Conservation (phyloP, 1,284 basidiomycete genomes). For the Boletus mariae region DNA sequence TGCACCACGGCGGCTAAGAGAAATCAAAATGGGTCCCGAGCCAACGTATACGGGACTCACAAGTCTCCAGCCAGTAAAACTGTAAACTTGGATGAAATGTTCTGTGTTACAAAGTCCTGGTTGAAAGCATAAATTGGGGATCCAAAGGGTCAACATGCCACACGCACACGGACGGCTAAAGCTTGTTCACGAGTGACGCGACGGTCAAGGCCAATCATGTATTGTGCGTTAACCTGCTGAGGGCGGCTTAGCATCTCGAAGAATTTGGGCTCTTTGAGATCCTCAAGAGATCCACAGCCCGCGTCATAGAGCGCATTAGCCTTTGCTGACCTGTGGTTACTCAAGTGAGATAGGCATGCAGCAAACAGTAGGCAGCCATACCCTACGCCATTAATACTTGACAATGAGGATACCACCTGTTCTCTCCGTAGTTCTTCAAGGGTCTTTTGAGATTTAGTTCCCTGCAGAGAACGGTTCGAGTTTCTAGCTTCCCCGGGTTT, state of each 20-base stretch:
- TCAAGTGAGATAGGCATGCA: background rate
- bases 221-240: conserved; percentile 39
- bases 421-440: conserved; percentile 22
- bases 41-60: conserved; percentile 37
- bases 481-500: conserved; percentile 12
- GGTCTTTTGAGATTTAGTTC: conserved; percentile 15
- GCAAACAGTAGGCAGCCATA: conserved; percentile 20
- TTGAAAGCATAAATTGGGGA: background rate
- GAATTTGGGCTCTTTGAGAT: conserved; percentile 41
- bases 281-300: conserved; percentile 45
- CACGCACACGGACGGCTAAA: conserved; percentile 41
- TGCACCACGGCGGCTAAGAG: conserved; percentile 42
- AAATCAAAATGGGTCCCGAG: background rate
- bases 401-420: conserved; percentile 16
- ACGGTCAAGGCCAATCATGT: conserved; percentile 37
- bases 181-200: conserved; percentile 39
- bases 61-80: conserved; percentile 46
- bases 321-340: conserved; percentile 31
- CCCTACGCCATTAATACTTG: conserved; percentile 21
- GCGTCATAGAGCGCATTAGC: conserved; percentile 44
- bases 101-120: conserved; percentile 44
- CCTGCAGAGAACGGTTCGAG: background rate
- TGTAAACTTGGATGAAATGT: conserved; percentile 44
- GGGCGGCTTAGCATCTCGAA: conserved; percentile 33
- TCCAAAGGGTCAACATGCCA: background rate